Evolutionary conservation across 306 rosid genomes (phyloP).

Genomic region (Begonia masoniana): DNA sequence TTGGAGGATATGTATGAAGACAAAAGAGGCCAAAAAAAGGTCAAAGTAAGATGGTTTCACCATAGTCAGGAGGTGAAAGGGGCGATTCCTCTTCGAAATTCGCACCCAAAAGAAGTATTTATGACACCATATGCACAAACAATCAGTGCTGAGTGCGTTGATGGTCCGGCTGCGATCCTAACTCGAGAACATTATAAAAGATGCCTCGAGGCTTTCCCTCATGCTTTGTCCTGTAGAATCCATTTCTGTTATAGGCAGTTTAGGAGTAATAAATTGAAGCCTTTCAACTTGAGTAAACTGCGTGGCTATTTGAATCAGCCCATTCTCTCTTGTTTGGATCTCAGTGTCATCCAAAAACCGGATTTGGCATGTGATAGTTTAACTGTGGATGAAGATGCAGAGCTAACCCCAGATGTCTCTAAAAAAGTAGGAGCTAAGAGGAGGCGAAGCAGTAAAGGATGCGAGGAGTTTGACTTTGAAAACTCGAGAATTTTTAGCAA

Average conservation of each 20-base stretch:
- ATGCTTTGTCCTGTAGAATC: conserved; percentile 41
- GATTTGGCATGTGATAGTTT: conserved; percentile 27
- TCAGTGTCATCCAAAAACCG: conserved; percentile 25
- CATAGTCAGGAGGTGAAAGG: conserved; percentile 90
- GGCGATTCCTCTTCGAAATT: conserved; percentile 47
- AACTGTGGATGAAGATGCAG: conserved; percentile 43
- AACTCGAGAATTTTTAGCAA: conserved; percentile 30
- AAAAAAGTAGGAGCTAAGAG: conserved; percentile 51
- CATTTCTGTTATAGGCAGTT: conserved; percentile 84
- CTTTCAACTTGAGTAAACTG: conserved; percentile 79
- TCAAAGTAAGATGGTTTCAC: conserved; percentile 98
- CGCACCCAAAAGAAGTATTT: conserved; percentile 90
- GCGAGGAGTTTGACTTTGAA: conserved; percentile 26
- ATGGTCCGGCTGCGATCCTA: conserved; percentile 81
- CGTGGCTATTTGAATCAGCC: conserved; percentile 77
- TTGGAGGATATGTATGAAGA: conserved; percentile 98
- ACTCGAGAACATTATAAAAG: conserved; percentile 73
- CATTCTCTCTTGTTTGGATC: conserved; percentile 61
- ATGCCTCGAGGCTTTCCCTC: conserved; percentile 49
- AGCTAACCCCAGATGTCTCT: conserved; percentile 35
- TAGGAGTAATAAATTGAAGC: conserved; percentile 72
- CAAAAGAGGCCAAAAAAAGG: conserved; percentile 84
- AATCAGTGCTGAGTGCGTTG: conserved; percentile 95
- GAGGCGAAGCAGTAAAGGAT: conserved; percentile 40
- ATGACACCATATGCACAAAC: conserved; percentile 86